Base-by-base conservation (phyloP, 352 stramenopile species). In the Phytophthora ohioensis region DNA sequence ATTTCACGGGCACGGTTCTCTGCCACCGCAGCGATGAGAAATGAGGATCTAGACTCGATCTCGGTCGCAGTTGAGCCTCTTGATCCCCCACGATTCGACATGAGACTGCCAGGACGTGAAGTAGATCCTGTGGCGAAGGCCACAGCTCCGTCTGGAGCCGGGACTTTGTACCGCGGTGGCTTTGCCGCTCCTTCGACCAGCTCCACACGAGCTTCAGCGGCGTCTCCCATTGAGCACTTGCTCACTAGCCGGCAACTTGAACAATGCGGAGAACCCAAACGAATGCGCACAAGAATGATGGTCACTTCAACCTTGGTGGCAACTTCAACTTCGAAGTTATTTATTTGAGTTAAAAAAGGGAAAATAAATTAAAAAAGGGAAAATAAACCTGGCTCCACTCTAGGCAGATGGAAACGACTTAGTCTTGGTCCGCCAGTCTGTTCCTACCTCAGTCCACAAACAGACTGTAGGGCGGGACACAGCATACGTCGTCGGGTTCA, bases 1-100 rank as follows among this genome's bases (percentile, higher is more conserved):
- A 92, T 86, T 65, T 91, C 84, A 32, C 84, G 66, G 4, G 81
- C 78, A 2, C 82, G 72, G 32, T 85, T 92, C 34, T 92, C 84
- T 0, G 84, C 75, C 35, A 92, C 82, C 0, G 80, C 81, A 45
- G 68, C 73, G 51, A 92, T 91, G 36, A 92, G 61, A 56, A 90
- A 90, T 2, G 84, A 90, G 4, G 71, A 73, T 64, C 52, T 71
- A 31, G 53, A 36, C 12, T 71, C 42, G 8, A 61, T 48, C 21
- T 71, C 56, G 17, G 49, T 48, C 15, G 61, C 58, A n/a, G 38
- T 51, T 13, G 73, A 74, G 9, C 69, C 53, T 47, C 76, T 67
- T 57, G 69, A 75, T 15, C 57, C 67, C 4, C 55, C 53, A 15
- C 75, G 63, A 46, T 60, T 67, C 9, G 56, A 56, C 36, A 42